Conservation (phyloP, 371 early-diverging fungal genomes). For the Rhizopus stolonifer region DNA sequence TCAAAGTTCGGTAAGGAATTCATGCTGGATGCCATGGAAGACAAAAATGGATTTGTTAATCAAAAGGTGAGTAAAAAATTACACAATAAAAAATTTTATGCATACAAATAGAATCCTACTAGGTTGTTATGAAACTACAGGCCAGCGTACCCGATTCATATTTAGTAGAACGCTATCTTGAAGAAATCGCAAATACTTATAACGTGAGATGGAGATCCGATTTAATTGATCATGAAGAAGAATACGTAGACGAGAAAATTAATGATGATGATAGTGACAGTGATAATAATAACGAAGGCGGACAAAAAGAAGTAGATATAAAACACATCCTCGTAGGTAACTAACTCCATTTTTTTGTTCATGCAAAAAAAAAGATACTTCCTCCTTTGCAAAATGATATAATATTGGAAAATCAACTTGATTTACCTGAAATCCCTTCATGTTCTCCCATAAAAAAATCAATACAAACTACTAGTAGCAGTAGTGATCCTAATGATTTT, state of each 20-base stretch:
- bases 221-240: slow-evolving; percentile 37
- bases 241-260: slow-evolving; percentile 5
- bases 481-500: slow-evolving; percentile 45
- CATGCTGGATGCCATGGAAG: slow-evolving; percentile 72
- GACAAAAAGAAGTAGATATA: slow-evolving; percentile 21
- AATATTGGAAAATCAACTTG: slow-evolving; percentile 11
- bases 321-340: too few relatives aligned
- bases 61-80: slow-evolving; percentile 58
- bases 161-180: slow-evolving; percentile 84
- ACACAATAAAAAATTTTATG: neutral
- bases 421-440: slow-evolving; percentile 41
- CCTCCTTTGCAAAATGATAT: slow-evolving; percentile 14
- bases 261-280: neutral
- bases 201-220: slow-evolving; percentile 72
- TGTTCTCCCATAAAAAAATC: slow-evolving; percentile 27
- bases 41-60: slow-evolving; percentile 74
- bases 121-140: slow-evolving; percentile 81
- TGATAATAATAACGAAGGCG: slow-evolving; percentile 15
- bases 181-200: slow-evolving; percentile 84
- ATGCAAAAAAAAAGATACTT: slow-evolving; percentile 7
- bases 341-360: neutral
- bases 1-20: slow-evolving; percentile 86
- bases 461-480: neutral
- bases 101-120: neutral
- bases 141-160: slow-evolving; percentile 76